These are phyloP conservation scores for Postia placenta DNA, from an alignment of 768 basidiomycete genomes.

Conservation along the genomic window DNA sequence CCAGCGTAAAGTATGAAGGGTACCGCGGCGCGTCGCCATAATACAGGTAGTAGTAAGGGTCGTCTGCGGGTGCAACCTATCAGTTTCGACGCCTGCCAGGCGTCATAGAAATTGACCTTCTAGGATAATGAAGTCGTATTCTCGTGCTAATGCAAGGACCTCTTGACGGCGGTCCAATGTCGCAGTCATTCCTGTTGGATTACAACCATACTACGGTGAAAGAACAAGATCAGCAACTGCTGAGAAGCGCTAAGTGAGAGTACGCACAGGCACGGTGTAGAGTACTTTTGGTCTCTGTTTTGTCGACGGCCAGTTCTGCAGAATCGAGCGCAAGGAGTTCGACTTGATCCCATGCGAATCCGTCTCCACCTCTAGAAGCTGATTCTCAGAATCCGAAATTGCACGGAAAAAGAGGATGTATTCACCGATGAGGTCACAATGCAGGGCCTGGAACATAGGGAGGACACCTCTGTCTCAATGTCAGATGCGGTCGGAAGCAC, in stretches of 20 bases:
- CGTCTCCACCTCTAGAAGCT: slow-evolving; percentile 61
- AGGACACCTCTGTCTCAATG: slow-evolving; percentile 50
- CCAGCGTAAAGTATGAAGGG: slow-evolving; percentile 80
- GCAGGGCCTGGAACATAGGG: slow-evolving; percentile 51
- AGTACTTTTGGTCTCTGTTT: slow-evolving; percentile 74
- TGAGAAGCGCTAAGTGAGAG: slow-evolving; percentile 4
- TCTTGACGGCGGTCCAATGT: slow-evolving; percentile 62
- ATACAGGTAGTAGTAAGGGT: slow-evolving; percentile 78
- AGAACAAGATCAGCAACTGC: neutral
- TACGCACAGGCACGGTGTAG: slow-evolving; percentile 70
- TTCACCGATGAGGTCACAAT: slow-evolving; percentile 56
- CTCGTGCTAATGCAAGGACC: slow-evolving; percentile 66
- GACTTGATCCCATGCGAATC: slow-evolving; percentile 71
- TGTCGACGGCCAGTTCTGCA: slow-evolving; percentile 73
- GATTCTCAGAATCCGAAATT: neutral
- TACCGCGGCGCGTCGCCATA: slow-evolving; percentile 59
- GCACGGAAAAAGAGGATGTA: neutral
- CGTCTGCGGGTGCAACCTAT: slow-evolving; percentile 41
- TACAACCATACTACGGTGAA: slow-evolving; percentile 79
- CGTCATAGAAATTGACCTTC: slow-evolving; percentile 48
- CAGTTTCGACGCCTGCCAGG: too few relatives aligned
- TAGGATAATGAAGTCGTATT: slow-evolving; percentile 78
- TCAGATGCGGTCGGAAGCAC: neutral
- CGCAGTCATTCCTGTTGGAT: slow-evolving; percentile 83
- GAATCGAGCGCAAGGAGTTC: slow-evolving; percentile 49